Evolutionary conservation across 768 basidiomycete genomes (phyloP).

Genomic region (Leccinum disarticulatum): DNA sequence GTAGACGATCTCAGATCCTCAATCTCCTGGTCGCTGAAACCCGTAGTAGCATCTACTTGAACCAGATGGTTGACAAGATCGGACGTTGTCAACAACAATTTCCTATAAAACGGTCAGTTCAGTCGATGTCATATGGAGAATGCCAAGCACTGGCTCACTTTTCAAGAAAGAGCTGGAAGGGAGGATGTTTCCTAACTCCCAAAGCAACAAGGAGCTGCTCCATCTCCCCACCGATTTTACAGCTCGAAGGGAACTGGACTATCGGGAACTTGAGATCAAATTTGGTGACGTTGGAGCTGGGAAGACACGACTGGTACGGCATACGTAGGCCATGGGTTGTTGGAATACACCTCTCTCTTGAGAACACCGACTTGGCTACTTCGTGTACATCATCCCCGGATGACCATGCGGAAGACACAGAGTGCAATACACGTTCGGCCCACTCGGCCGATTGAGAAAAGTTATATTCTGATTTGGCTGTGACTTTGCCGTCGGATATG

Average conservation of each 20-base stretch:
- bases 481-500: constrained; percentile 49
- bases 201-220: background rate
- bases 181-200: background rate
- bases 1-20: too few relatives aligned
- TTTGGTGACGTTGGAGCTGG: constrained; percentile 54
- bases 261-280: background rate
- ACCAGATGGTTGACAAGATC: too few relatives aligned
- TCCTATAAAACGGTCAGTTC: too few relatives aligned
- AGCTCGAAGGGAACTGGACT: background rate
- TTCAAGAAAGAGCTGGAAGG: background rate
- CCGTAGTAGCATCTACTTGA: too few relatives aligned
- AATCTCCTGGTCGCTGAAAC: too few relatives aligned
- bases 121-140: constrained; percentile 45
- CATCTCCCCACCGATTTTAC: constrained; percentile 38
- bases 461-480: constrained; percentile 48
- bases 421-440: constrained; percentile 70
- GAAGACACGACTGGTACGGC: constrained; percentile 74
- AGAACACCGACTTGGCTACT: constrained; percentile 1
- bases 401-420: constrained; percentile 56
- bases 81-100: too few relatives aligned
- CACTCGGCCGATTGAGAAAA: constrained; percentile 63
- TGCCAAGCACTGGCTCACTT: constrained; percentile 30
- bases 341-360: constrained; percentile 44
- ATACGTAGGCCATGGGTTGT: constrained; percentile 56
- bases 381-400: too few relatives aligned